Conservation (phyloP, 495 filamentous ascomycete species). For the Penicillium cosmopolitanum region DNA sequence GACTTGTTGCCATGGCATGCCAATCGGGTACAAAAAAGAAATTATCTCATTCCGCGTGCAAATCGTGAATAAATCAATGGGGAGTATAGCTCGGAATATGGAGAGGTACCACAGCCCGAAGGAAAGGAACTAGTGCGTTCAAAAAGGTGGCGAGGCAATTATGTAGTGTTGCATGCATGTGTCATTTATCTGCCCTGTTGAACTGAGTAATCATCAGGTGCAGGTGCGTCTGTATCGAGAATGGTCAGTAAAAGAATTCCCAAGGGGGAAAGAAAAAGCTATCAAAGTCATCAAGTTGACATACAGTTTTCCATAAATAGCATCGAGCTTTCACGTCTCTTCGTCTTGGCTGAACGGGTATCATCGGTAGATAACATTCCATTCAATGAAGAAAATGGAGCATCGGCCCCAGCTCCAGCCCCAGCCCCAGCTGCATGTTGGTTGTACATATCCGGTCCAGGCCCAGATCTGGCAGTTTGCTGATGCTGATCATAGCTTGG, state of each 20-base stretch:
- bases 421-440: conserved; percentile 14
- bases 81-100: neutral
- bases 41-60: conserved; percentile 32
- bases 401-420: conserved; percentile 15
- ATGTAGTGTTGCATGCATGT: conserved; percentile 10
- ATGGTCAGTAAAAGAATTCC: neutral
- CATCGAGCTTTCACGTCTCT: conserved; percentile 62
- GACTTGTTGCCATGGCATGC: conserved; percentile 16
- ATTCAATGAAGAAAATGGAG: conserved; percentile 44
- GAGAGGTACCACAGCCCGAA: too few species aligned
- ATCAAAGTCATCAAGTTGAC: conserved; percentile 17
- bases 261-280: neutral
- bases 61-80: conserved; percentile 28
- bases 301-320: conserved; percentile 52
- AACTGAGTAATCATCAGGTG: conserved; percentile 16
- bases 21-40: conserved; percentile 6
- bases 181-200: conserved; percentile 21
- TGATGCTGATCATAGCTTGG: conserved; percentile 57
- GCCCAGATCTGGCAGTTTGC: conserved; percentile 11
- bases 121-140: too few species aligned
- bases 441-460: conserved; percentile 31
- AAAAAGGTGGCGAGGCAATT: conserved; percentile 11
- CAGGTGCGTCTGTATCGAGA: neutral
- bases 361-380: conserved; percentile 48
- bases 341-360: conserved; percentile 48